phyloP scores from a whole-genome alignment of 2,329 filamentous ascomycete species.

The Colletotrichum viniferum region DNA sequence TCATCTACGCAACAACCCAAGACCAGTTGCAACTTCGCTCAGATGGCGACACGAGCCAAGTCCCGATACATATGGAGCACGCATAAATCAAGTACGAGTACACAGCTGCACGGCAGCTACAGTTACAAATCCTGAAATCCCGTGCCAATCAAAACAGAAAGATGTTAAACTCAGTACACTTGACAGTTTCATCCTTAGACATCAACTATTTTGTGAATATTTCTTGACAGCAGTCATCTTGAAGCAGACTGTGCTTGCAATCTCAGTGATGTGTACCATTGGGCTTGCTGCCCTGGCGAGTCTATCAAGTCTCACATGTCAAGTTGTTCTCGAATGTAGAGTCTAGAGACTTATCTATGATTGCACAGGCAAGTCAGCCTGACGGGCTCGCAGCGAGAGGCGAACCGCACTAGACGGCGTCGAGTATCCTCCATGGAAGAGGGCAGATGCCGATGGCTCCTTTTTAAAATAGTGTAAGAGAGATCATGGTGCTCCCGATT shows the following conservation, averaged over 20 bases:
- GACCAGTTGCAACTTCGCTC: neutral
- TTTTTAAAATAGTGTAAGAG: neutral
- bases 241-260: neutral
- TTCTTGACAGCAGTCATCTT: neutral
- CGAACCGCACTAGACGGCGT: neutral
- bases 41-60: neutral
- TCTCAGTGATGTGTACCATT: neutral
- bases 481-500: neutral
- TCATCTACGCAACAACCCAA: neutral
- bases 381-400: neutral
- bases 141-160: neutral
- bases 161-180: neutral
- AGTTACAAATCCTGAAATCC: neutral
- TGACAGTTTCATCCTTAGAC: neutral
- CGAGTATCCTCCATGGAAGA: neutral
- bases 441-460: neutral
- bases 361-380: neutral
- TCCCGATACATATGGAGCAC: neutral
- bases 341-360: neutral
- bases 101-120: neutral
- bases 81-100: neutral
- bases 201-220: neutral
- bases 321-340: neutral
- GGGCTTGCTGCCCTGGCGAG: neutral
- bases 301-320: neutral